Conservation (phyloP, 208 protist species). For the Trypanosoma platydactyli region DNA sequence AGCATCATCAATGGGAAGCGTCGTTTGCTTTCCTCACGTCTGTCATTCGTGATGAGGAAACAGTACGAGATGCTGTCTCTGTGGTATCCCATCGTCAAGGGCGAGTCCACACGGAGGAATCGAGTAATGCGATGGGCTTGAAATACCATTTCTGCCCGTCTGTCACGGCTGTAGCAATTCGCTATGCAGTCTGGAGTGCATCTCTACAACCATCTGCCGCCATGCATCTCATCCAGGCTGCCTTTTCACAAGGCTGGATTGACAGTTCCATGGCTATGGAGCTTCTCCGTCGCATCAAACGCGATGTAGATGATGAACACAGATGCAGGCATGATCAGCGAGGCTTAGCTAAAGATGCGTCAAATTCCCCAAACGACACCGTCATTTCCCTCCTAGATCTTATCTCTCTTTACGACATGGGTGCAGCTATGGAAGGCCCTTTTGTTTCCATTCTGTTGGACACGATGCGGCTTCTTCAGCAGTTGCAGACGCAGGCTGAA, state of each 20-base stretch:
- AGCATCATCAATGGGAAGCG: slow-evolving; percentile 24
- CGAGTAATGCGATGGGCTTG: not conserved
- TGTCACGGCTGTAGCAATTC: slow-evolving; percentile 22
- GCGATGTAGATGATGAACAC: not conserved
- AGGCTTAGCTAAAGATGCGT: not conserved
- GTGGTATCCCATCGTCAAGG: not conserved
- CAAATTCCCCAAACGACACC: slow-evolving; percentile 4
- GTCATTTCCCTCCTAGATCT: slow-evolving; percentile 16
- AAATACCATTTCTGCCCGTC: slow-evolving; percentile 10
- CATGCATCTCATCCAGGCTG: slow-evolving; percentile 15
- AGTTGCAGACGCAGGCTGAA: slow-evolving; percentile 13
- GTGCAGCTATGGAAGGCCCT: not conserved
- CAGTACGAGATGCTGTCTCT: not conserved
- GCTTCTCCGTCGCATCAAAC: slow-evolving; percentile 11
- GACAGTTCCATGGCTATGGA: slow-evolving; percentile 17
- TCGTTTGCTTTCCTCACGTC: slow-evolving; percentile 12
- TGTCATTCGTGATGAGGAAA: slow-evolving; percentile 3
- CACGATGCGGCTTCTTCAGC: slow-evolving; percentile 19
- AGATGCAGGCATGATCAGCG: not conserved
- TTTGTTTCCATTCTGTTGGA: slow-evolving; percentile 12
- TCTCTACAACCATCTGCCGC: not conserved
- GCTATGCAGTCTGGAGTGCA: slow-evolving; percentile 21
- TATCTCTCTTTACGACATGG: slow-evolving; percentile 8
- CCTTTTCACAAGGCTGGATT: slow-evolving; percentile 26
- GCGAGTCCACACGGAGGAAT: not conserved